These are phyloP conservation scores for Penicillium macrosclerotiorum DNA, from an alignment of 495 filamentous ascomycete genomes.

Conservation along the genomic window DNA sequence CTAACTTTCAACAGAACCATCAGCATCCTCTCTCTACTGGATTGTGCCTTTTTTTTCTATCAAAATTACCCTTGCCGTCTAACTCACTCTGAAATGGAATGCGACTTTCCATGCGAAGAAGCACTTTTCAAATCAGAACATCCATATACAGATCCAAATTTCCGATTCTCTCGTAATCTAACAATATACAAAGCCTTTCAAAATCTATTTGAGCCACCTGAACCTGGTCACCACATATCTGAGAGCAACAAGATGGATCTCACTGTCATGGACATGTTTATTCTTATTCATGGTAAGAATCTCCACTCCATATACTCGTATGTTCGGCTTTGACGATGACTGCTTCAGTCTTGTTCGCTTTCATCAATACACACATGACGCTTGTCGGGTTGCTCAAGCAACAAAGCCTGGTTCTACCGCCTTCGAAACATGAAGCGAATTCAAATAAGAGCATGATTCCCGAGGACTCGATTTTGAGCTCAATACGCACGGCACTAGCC, in stretches of 20 bases:
- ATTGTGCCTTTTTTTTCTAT: slow-evolving; percentile 47
- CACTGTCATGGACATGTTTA: slow-evolving; percentile 43
- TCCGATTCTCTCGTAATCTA: slow-evolving; percentile 31
- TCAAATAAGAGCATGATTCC: slow-evolving; percentile 18
- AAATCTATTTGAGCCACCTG: slow-evolving; percentile 28
- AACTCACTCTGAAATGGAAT: slow-evolving; percentile 36
- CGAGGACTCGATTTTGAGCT: slow-evolving; percentile 32
- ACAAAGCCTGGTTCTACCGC: slow-evolving; percentile 2
- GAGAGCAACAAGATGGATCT: slow-evolving; percentile 16
- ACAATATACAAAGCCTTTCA: slow-evolving; percentile 37
- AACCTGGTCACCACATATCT: slow-evolving; percentile 2
- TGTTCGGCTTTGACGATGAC: slow-evolving; percentile 2
- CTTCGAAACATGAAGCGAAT: slow-evolving; percentile 1
- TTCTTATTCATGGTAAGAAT: slow-evolving; percentile 39
- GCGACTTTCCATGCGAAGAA: slow-evolving; percentile 39
- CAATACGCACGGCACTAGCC: slow-evolving; percentile 33
- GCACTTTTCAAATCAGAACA: slow-evolving; percentile 38
- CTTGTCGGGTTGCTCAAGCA: slow-evolving; percentile 33
- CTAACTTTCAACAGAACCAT: slow-evolving; percentile 33
- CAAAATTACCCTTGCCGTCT: slow-evolving; percentile 45
- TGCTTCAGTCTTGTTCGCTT: slow-evolving; percentile 38
- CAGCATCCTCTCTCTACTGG: slow-evolving; percentile 36
- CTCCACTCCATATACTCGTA: neutral
- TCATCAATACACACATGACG: slow-evolving; percentile 47
- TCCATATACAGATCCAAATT: slow-evolving; percentile 38